A percentile compares a stretch with the other conserved stretches of the same genome.
phyloP scores from a whole-genome alignment of 2,329 filamentous ascomycete species.

The Thielaviopsis euricoi region DNA sequence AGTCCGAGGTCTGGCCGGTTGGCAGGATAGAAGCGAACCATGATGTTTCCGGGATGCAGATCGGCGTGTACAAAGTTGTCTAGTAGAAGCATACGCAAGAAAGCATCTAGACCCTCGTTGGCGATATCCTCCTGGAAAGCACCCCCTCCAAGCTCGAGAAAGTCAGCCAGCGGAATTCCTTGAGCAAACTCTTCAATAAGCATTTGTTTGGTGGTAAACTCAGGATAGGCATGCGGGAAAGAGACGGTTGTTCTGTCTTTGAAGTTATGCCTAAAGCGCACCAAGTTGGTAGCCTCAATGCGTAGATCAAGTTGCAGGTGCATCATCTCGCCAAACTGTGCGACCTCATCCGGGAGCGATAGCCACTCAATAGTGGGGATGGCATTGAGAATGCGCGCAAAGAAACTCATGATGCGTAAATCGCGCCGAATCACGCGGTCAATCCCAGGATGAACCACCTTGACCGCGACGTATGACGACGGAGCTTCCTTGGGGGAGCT shows the following conservation, averaged over 20 bases:
- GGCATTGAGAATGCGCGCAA: conserved; percentile 65
- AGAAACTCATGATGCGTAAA: conserved; percentile 83
- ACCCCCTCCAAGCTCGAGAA: conserved; percentile 80
- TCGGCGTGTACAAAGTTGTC: conserved; percentile 98
- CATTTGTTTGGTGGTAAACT: conserved; percentile 83
- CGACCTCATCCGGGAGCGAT: conserved; percentile 84
- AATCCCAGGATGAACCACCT: conserved; percentile 83
- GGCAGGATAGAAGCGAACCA: conserved; percentile 94
- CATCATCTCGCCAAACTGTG: conserved; percentile 98
- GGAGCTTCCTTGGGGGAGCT: conserved; percentile 72
- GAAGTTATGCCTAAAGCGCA: conserved; percentile 80
- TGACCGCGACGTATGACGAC: conserved; percentile 85
- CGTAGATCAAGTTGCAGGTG: conserved; percentile 86
- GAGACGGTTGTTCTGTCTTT: conserved; percentile 78
- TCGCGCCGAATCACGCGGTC: conserved; percentile 84
- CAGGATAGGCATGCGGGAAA: conserved; percentile 87
- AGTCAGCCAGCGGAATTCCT: conserved; percentile 79
- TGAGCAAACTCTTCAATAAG: conserved; percentile 92
- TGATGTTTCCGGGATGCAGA: conserved; percentile 93
- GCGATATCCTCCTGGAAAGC: conserved; percentile 90
- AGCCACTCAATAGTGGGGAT: conserved; percentile 96
- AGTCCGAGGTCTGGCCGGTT: conserved; percentile 45
- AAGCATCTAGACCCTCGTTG: conserved; percentile 86
- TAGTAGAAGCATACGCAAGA: conserved; percentile 87
- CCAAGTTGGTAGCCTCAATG: conserved; percentile 83